phyloP scores from a whole-genome alignment of 352 stramenopile genomes.

The Pythium periplocum region DNA sequence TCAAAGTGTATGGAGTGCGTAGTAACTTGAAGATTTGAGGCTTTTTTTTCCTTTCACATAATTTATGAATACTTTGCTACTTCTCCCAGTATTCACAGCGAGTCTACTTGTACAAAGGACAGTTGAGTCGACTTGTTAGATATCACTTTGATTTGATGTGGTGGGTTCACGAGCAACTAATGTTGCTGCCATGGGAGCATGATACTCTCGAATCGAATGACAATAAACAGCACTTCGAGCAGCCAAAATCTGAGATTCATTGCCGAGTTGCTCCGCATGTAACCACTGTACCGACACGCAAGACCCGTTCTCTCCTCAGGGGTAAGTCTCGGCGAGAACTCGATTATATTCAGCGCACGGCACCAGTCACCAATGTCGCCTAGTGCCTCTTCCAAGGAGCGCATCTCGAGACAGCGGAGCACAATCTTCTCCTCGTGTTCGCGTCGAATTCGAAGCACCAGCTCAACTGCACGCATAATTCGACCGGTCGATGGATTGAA shows the following conservation, averaged over 20 bases:
- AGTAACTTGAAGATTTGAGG: too few relatives aligned
- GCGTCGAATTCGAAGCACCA: constrained; percentile 23
- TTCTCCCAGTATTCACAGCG: too few relatives aligned
- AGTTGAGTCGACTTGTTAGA: too few relatives aligned
- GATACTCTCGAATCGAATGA: constrained; percentile 37
- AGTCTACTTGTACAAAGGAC: too few relatives aligned
- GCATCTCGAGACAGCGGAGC: constrained; percentile 21
- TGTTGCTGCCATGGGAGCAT: constrained; percentile 18
- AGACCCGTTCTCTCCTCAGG: constrained; percentile 5
- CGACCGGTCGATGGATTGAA: constrained; percentile 33
- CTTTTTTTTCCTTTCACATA: too few relatives aligned
- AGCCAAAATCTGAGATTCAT: constrained; percentile 31
- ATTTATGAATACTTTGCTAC: too few relatives aligned
- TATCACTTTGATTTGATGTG: too few relatives aligned
- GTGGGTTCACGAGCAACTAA: too few relatives aligned
- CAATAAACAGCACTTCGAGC: constrained; percentile 38
- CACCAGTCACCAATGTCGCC: constrained; percentile 23
- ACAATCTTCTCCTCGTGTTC: constrained; percentile 27
- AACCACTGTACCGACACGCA: constrained; percentile 29
- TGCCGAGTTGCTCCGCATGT: constrained; percentile 16
- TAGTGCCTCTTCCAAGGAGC: constrained; percentile 16
- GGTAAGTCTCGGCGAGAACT: neutral
- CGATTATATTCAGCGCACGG: constrained; percentile 9
- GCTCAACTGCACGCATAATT: constrained; percentile 26
- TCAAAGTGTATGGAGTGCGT: too few relatives aligned